Base-by-base conservation (phyloP, 495 filamentous ascomycete species). In the Monascus purpureus region DNA sequence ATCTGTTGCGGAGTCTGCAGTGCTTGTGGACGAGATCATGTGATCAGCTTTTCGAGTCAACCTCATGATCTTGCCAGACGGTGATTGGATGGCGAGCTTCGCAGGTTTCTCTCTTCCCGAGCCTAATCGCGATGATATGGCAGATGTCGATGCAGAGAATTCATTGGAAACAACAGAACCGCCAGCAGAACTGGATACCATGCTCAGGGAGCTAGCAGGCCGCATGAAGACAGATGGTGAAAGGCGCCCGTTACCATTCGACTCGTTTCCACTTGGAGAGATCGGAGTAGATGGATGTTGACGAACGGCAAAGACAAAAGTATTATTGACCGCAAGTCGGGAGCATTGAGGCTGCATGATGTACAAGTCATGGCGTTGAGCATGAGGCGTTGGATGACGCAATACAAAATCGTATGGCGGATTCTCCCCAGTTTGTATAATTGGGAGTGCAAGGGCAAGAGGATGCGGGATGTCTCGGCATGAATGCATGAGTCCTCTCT, bases 341-440 rank as follows among this genome's bases (percentile, higher is more conserved):
- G 78, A 66, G 48, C 90, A 96, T 52, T 96, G 92, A 0, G 92
- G 90, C 43, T 94, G 87, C 19, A 80, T 81, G 45, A 99, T 79
- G 55, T 99, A 99, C 40, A 99, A 72, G 42, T 96, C 90, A 52
- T 99, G 88, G 13, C 90, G 75, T 45, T 92, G 83, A 25, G 90
- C 92, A 51, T 96, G 92, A 8, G 90, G 92, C 0, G 90, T 99
- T 2, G 92, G 90, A 54, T 99, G 90, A 8, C 88, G 80, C 18
- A 79, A 74, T 22, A 94, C 66, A 46, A 95, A 96, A 32, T 93
- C 82, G 50, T 93, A 96, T 0, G 82, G 74, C 0, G 92, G 88
- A 43, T 96, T 96, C 29, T 82, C 77, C 35, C 88, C 92, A 0
- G 72, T 77, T 57, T 99, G 90, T 25, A 81, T 65, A 23, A 99